Percentiles rank a stretch among this genome's conserved stretches.
Conservation (phyloP, 1,284 basidiomycete species). For the Inonotus obliquus region DNA sequence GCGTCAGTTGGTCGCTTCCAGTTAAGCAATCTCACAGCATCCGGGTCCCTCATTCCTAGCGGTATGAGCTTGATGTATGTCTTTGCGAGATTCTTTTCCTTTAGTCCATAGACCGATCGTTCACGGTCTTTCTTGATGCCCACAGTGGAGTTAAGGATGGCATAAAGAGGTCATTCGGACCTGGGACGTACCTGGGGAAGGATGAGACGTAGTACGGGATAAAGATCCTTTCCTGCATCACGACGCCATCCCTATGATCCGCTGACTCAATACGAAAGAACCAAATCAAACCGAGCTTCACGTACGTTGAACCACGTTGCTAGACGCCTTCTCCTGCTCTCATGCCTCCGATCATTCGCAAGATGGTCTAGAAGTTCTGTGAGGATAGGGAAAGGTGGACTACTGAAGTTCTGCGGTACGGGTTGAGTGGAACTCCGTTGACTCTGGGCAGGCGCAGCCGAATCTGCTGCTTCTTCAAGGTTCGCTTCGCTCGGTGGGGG, state of each 20-base stretch:
- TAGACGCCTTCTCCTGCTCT: conserved; percentile 58
- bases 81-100: conserved; percentile 89
- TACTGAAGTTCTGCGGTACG: conserved; percentile 59
- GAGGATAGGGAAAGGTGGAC: conserved; percentile 63
- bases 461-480: background rate
- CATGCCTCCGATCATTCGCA: conserved; percentile 63
- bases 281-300: conserved; percentile 9
- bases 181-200: conserved; percentile 58
- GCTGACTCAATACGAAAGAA: background rate
- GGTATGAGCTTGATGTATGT: conserved; percentile 86
- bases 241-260: conserved; percentile 65
- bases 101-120: conserved; percentile 84
- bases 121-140: conserved; percentile 79
- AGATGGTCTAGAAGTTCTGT: conserved; percentile 66
- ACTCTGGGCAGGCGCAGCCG: background rate
- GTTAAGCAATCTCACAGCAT: conserved; percentile 75
- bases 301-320: conserved; percentile 73
- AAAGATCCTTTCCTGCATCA: conserved; percentile 68
- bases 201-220: conserved; percentile 70
- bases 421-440: conserved; percentile 33
- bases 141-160: background rate
- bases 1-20: conserved; percentile 85
- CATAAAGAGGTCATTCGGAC: background rate
- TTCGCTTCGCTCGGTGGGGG: conserved; percentile 5
- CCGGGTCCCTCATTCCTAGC: conserved; percentile 69